phyloP scores from a whole-genome alignment of 2,329 filamentous ascomycete species.

The Alternaria solani region DNA sequence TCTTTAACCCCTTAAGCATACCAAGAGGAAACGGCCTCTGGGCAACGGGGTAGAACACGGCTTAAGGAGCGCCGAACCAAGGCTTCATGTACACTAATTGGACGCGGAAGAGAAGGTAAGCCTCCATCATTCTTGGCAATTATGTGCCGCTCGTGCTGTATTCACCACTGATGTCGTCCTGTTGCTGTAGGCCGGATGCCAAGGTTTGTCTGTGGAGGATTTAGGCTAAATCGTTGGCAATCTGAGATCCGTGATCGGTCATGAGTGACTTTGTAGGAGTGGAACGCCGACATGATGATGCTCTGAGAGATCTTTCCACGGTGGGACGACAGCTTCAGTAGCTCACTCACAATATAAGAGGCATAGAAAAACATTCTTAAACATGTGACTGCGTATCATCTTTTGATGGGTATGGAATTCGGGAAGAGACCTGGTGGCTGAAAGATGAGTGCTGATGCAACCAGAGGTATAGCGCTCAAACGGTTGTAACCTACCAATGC shows the following conservation, averaged over 20 bases:
- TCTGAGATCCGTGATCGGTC: neutral
- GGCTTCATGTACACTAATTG: slow-evolving; percentile 3
- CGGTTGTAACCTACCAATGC: neutral
- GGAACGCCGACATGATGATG: slow-evolving; percentile 2
- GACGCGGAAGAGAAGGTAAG: slow-evolving; percentile 1
- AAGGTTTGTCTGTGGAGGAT: slow-evolving; percentile 13
- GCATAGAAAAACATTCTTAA: neutral
- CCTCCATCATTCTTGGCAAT: slow-evolving; percentile 10
- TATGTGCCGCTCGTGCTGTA: slow-evolving; percentile 4
- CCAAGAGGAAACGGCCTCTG: slow-evolving; percentile 17
- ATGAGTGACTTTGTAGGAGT: neutral
- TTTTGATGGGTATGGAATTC: neutral
- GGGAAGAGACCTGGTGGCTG: neutral
- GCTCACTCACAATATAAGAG: neutral
- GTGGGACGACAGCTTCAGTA: slow-evolving; percentile 6
- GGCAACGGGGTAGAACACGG: slow-evolving; percentile 7
- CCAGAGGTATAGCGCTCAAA: neutral
- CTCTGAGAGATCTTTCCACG: slow-evolving; percentile 4
- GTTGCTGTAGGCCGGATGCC: slow-evolving; percentile 5
- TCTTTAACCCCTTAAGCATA: slow-evolving; percentile 20
- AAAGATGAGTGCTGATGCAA: neutral
- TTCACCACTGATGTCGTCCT: slow-evolving; percentile 12
- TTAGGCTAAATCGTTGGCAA: slow-evolving; percentile 22
- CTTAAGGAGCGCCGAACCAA: slow-evolving; percentile 3
- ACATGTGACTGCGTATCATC: neutral